Percentiles rank a stretch among this genome's conserved stretches.
phyloP scores from a whole-genome alignment of 2,329 filamentous ascomycete genomes.

The Ceratocystiopsis minuta region DNA sequence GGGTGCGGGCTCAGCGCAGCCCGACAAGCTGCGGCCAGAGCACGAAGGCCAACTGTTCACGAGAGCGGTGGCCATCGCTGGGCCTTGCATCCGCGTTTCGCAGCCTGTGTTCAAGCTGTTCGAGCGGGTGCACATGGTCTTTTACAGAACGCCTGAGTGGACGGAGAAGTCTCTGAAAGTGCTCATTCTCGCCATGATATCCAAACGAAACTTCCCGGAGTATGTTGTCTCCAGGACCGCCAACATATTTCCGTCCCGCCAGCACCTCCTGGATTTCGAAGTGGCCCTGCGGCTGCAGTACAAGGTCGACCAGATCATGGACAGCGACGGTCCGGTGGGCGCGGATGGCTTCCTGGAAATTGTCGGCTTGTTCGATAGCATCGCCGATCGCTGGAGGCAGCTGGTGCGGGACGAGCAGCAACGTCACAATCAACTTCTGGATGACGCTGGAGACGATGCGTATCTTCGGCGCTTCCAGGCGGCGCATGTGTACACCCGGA shows the following conservation, averaged over 20 bases:
- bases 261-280: constrained; percentile 72
- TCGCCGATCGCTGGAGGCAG: constrained; percentile 65
- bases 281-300: constrained; percentile 67
- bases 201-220: constrained; percentile 67
- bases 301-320: constrained; percentile 62
- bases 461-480: constrained; percentile 83
- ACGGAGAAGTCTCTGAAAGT: constrained; percentile 91
- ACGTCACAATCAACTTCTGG: constrained; percentile 62
- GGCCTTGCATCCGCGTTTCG: constrained; percentile 70
- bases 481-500: constrained; percentile 82
- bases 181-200: constrained; percentile 83
- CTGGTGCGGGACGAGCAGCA: constrained; percentile 56
- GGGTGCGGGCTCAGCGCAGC: too few relatives aligned
- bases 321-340: constrained; percentile 55
- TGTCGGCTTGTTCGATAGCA: constrained; percentile 50
- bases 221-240: constrained; percentile 82
- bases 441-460: constrained; percentile 58
- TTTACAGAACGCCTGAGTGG: constrained; percentile 92
- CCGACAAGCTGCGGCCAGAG: too few relatives aligned
- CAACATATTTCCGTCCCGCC: constrained; percentile 69
- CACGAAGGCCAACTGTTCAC: too few relatives aligned
- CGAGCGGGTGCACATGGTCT: constrained; percentile 85
- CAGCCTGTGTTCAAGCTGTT: constrained; percentile 60
- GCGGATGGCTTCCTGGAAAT: constrained; percentile 49
- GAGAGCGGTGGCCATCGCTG: constrained; percentile 36